phyloP scores from a whole-genome alignment of 164 flowering plant species.

The Cinnamomum chago region DNA sequence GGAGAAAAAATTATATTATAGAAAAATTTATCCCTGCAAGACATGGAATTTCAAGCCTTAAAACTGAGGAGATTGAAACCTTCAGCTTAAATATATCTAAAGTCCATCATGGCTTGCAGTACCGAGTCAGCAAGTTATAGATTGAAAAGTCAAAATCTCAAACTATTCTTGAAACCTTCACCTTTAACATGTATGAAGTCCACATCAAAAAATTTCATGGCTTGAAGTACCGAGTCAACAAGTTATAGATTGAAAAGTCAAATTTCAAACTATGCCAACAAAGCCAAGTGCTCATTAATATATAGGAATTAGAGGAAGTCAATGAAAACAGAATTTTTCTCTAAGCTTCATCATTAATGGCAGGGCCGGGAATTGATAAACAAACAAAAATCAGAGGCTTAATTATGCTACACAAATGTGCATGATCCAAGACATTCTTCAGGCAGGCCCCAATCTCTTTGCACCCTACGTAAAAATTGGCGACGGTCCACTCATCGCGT shows the following conservation, averaged over 20 bases:
- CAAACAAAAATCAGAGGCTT: neutral
- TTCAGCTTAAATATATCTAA: neutral
- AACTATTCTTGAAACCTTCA: neutral
- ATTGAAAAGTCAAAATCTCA: neutral
- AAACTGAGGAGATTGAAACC: neutral
- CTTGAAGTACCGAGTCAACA: conserved; percentile 5
- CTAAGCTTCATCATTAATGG: neutral
- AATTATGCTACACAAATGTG: neutral
- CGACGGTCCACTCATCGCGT: neutral
- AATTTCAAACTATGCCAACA: neutral
- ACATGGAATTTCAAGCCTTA: neutral
- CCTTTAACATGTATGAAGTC: neutral
- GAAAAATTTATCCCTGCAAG: neutral
- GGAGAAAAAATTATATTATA: neutral
- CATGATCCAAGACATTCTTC: neutral
- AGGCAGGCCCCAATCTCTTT: neutral
- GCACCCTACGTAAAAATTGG: too few species aligned
- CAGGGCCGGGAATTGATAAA: neutral
- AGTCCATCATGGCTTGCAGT: neutral
- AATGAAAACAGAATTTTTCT: neutral
- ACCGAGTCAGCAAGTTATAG: conserved; percentile 1
- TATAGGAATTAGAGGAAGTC: neutral
- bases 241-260: neutral
- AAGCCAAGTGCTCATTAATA: neutral
- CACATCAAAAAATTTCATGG: neutral